phyloP scores from a whole-genome alignment of 2,329 filamentous ascomycete species.

The Pseudocercospora macadamiae region DNA sequence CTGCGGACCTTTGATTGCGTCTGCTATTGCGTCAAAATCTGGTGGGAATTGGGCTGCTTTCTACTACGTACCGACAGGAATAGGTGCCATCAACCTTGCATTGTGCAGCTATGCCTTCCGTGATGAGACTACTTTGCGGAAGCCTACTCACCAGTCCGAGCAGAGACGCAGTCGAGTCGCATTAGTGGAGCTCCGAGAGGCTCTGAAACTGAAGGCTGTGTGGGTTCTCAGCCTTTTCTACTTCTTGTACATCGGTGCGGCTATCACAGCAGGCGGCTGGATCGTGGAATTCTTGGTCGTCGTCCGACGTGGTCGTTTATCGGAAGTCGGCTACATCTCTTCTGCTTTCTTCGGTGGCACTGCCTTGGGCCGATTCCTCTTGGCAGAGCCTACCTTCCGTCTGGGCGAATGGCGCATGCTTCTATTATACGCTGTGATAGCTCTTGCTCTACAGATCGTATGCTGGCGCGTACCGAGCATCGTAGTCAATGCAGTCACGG shows the following conservation, averaged over 20 bases:
- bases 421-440: slow-evolving; percentile 56
- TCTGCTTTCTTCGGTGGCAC: slow-evolving; percentile 63
- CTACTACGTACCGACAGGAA: slow-evolving; percentile 21
- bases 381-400: slow-evolving; percentile 33
- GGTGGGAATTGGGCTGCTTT: slow-evolving; percentile 24
- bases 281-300: slow-evolving; percentile 66
- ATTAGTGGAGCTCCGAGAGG: slow-evolving; percentile 48
- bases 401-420: slow-evolving; percentile 63
- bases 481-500: slow-evolving; percentile 56
- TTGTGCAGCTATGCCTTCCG: slow-evolving; percentile 23
- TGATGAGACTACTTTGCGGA: slow-evolving; percentile 12
- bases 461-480: slow-evolving; percentile 59
- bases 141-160: slow-evolving; percentile 2
- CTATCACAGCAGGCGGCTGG: slow-evolving; percentile 52
- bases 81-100: slow-evolving; percentile 21
- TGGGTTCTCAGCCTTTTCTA: slow-evolving; percentile 66
- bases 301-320: slow-evolving; percentile 60
- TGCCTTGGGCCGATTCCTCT: slow-evolving; percentile 51
- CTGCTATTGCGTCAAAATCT: slow-evolving; percentile 20
- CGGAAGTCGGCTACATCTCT: slow-evolving; percentile 64
- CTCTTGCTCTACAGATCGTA: slow-evolving; percentile 59
- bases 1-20: slow-evolving; percentile 22
- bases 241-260: slow-evolving; percentile 64
- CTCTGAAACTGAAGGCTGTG: slow-evolving; percentile 51
- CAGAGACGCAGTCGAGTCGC: slow-evolving; percentile 34